phyloP scores from a whole-genome alignment of 139 green algal genomes.

The Auxenochlorella protothecoides region DNA sequence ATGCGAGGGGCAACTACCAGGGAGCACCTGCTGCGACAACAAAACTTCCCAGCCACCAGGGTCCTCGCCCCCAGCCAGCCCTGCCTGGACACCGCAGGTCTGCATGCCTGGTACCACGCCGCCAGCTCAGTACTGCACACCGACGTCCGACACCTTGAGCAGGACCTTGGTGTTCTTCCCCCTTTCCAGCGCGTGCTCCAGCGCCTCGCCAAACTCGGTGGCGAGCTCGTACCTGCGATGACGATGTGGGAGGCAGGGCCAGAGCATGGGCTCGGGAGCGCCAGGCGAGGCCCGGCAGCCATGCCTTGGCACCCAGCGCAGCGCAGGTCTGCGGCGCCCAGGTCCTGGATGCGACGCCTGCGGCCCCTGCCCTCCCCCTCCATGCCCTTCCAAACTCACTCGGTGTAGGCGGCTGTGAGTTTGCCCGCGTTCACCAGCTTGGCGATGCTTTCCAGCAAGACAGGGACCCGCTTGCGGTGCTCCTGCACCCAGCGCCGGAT shows the following conservation, averaged over 20 bases:
- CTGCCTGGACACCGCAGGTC: too few species aligned
- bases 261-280: not conserved
- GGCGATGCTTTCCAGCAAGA: conserved; percentile 46
- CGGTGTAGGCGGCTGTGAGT: conserved; percentile 56
- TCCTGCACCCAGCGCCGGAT: conserved; percentile 41
- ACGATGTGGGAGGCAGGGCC: not conserved
- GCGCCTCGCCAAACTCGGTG: conserved; percentile 62
- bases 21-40: too few species aligned
- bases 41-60: too few species aligned
- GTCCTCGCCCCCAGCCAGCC: too few species aligned
- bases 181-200: conserved; percentile 60
- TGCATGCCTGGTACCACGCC: too few species aligned
- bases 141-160: conserved; percentile 33
- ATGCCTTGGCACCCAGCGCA: not conserved
- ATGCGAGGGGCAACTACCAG: too few species aligned
- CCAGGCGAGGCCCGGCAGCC: too few species aligned
- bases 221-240: conserved; percentile 52
- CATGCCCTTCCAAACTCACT: conserved; percentile 35
- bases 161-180: conserved; percentile 60
- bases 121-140: conserved; percentile 12
- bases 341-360: not conserved
- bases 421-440: conserved; percentile 67
- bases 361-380: not conserved
- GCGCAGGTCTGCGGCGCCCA: not conserved
- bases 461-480: conserved; percentile 41